Evolutionary conservation across 2,329 filamentous ascomycete genomes (phyloP).

Genomic region (Ophiobolus disseminans): DNA sequence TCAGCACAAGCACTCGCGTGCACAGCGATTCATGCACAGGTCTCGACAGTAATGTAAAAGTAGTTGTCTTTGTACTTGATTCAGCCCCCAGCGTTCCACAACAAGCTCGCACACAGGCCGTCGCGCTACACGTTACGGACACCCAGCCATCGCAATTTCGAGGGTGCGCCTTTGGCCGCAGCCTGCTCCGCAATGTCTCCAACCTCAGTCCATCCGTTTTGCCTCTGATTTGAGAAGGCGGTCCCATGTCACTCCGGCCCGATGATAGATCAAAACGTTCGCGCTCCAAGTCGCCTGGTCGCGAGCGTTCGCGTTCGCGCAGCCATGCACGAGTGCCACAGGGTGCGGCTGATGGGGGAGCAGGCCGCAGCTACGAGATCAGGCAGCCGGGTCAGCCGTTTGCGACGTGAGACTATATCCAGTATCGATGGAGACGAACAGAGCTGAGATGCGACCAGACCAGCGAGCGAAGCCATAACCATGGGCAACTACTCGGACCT

Average conservation of each 20-base stretch:
- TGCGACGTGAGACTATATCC: slow-evolving; percentile 41
- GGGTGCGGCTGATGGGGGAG: slow-evolving; percentile 35
- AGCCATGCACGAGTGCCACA: slow-evolving; percentile 49
- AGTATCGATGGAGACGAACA: slow-evolving; percentile 10
- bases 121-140: slow-evolving; percentile 16
- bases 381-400: slow-evolving; percentile 49
- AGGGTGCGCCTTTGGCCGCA: neutral
- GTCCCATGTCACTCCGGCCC: slow-evolving; percentile 50
- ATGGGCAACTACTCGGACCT: slow-evolving; percentile 55
- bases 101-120: neutral
- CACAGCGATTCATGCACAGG: too few species aligned
- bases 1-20: too few species aligned
- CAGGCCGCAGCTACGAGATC: slow-evolving; percentile 50
- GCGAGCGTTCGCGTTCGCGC: slow-evolving; percentile 49
- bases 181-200: too few species aligned
- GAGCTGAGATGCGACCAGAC: slow-evolving; percentile 46
- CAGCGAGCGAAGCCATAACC: slow-evolving; percentile 44
- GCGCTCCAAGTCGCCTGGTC: slow-evolving; percentile 52
- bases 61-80: slow-evolving; percentile 1
- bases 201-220: too few species aligned
- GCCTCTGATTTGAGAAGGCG: neutral
- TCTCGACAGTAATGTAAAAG: neutral
- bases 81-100: slow-evolving; percentile 19
- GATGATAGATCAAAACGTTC: slow-evolving; percentile 52
- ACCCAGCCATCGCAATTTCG: slow-evolving; percentile 29